A percentile compares a stretch with the other conserved stretches of the same genome.
These are phyloP conservation scores for Xylaria sp. DNA, from an alignment of 2,329 filamentous ascomycete species.

Conservation along the genomic window DNA sequence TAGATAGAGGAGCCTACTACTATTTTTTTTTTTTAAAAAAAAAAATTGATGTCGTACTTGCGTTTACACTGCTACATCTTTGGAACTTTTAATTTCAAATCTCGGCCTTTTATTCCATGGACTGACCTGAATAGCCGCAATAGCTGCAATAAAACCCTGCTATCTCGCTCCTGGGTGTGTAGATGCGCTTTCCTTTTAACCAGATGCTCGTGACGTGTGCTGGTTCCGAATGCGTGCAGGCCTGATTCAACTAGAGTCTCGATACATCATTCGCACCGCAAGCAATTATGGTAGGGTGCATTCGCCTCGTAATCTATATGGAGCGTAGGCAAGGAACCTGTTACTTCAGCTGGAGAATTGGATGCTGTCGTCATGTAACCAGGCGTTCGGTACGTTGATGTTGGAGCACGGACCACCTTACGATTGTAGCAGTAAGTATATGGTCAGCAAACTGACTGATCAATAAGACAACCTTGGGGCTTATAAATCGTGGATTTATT, in stretches of 20 bases:
- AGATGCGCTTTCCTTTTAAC: background rate
- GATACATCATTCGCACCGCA: background rate
- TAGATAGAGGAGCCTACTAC: background rate
- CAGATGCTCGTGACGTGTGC: background rate
- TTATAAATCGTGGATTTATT: slow-evolving; percentile 25
- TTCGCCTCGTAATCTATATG: background rate
- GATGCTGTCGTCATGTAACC: background rate
- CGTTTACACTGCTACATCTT: background rate
- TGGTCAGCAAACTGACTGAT: slow-evolving; percentile 13
- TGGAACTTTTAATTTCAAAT: too few relatives aligned
- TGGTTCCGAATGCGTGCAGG: background rate
- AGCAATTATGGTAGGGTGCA: background rate
- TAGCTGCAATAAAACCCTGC: background rate
- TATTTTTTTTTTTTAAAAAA: too few relatives aligned
- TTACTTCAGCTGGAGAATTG: background rate
- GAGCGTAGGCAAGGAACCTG: background rate
- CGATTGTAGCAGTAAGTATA: background rate
- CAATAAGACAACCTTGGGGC: slow-evolving; percentile 15
- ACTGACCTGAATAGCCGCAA: too few relatives aligned
- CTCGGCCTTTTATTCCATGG: background rate
- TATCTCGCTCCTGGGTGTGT: background rate
- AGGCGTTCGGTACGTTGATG: background rate
- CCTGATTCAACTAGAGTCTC: background rate
- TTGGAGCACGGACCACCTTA: slow-evolving; percentile 18
- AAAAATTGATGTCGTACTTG: background rate